A percentile compares a stretch with the other conserved stretches of the same genome.
Evolutionary conservation across 163 green algal species (phyloP).

Genomic region (Botryococcus braunii): DNA sequence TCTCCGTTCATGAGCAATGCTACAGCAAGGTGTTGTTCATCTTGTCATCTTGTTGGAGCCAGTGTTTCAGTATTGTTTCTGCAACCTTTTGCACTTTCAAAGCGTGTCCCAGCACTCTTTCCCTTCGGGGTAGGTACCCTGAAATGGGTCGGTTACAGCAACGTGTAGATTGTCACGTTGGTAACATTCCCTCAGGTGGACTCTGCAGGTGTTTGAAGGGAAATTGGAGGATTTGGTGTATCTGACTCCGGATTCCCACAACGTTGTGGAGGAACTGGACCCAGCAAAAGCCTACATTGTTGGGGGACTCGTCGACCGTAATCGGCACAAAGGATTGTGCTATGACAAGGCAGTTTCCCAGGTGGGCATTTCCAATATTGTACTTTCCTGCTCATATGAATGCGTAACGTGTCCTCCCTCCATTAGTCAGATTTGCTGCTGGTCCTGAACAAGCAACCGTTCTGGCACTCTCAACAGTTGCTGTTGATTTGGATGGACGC

Average conservation of each 20-base stretch:
- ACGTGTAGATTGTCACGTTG: no score
- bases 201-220: constrained; percentile 35
- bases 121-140: no score
- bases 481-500: no score
- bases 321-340: constrained; percentile 69
- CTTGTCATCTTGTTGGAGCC: no score
- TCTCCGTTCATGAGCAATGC: constrained; percentile 17
- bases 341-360: constrained; percentile 36
- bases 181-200: no score
- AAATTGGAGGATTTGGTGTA: constrained; percentile 65
- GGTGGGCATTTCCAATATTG: constrained; percentile 12
- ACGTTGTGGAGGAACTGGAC: constrained; percentile 45
- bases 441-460: no score
- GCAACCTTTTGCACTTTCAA: no score
- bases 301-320: constrained; percentile 84
- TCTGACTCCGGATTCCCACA: constrained; percentile 65
- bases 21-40: no score
- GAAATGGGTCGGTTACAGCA: no score
- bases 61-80: no score
- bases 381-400: not conserved
- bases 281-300: constrained; percentile 68
- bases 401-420: not conserved
- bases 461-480: no score
- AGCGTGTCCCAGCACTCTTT: no score
- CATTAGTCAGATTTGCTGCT: not conserved